Base-by-base conservation (phyloP, 305 asterid genomes). In the Ajuga reptans region DNA sequence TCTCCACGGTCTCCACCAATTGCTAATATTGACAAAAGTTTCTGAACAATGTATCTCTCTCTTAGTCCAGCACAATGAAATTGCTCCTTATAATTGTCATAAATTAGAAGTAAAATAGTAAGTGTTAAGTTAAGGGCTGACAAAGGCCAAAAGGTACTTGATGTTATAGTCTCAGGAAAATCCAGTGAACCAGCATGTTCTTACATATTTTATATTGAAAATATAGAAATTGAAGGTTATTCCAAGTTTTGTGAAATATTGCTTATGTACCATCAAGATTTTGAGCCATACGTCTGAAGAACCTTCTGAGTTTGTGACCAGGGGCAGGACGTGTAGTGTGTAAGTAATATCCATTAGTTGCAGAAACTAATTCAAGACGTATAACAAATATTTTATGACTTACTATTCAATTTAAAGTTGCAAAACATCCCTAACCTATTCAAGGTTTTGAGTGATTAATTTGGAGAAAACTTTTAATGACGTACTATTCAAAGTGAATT, bases 151-250 rank as follows among this genome's bases (percentile, higher is more conserved):
- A 49, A 11, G 43, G 5, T 29, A 58, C 39, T 7, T 47, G 69
- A 45, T 69, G 65, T 47, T 41, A 68, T 47, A 29, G 47, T 56
- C 58, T 64, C 31, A 71, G 39, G 64, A 36, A 55, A 74, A 24
- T 9, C 8, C 9, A 67, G 17, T 74, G 62, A 36, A 9, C 47
- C 46, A 29, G 42, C n/a, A 67, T 67, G 53, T 12, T 61, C 63
- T 12, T 45, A 46, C 6, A 10, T 33, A 46, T 50, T 53, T 42
- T 59, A 52, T 41, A 15, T 42, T 53, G 46, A 9, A 58, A 53
- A 49, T 54, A 46, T 18, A 52, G 6, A 61, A 73, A n/a, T 4
- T 15, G 17, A n/a, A 4, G 5, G 34, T 59, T 57, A 59, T 45
- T 54, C 34, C 8, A 33, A 16, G 17, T 31, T 5, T 54, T n/a